These are phyloP conservation scores for Geosmithia morbida DNA, from an alignment of 2,329 filamentous ascomycete genomes.

Conservation along the genomic window DNA sequence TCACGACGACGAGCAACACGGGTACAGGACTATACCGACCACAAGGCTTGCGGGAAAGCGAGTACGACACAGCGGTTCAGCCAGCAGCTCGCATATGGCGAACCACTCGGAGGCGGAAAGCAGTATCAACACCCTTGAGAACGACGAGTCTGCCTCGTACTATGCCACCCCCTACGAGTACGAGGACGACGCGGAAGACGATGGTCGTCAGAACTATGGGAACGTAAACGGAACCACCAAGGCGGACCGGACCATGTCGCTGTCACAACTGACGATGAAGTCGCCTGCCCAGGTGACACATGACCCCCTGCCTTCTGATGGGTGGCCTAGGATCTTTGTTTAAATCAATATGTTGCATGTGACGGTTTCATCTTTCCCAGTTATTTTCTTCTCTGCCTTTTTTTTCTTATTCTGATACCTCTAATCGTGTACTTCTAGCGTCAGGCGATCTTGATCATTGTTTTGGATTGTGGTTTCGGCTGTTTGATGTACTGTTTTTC, in stretches of 20 bases:
- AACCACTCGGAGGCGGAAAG: slow-evolving; percentile 4
- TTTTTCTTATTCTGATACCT: slow-evolving; percentile 1
- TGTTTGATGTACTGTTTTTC: not conserved
- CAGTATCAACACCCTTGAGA: slow-evolving; percentile 14
- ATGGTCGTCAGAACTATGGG: slow-evolving; percentile 1
- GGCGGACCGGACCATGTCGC: slow-evolving; percentile 49
- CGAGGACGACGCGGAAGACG: slow-evolving; percentile 20
- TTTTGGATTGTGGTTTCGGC: not conserved
- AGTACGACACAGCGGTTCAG: not conserved
- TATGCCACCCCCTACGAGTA: slow-evolving; percentile 39
- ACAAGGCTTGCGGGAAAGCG: not conserved
- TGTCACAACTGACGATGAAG: slow-evolving; percentile 42
- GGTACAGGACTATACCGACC: not conserved
- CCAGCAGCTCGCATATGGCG: not conserved
- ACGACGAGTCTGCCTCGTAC: slow-evolving; percentile 30
- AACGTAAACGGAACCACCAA: slow-evolving; percentile 21
- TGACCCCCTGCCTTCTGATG: not conserved
- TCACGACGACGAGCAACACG: not conserved
- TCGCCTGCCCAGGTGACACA: not conserved
- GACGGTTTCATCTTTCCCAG: not conserved
- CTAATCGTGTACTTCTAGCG: not conserved
- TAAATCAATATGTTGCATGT: not conserved
- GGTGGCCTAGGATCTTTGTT: not conserved
- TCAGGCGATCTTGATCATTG: not conserved
- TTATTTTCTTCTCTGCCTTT: not conserved